Evolutionary conservation across 2,329 filamentous ascomycete genomes (phyloP).

Genomic region (Beauveria rudraprayagi): DNA sequence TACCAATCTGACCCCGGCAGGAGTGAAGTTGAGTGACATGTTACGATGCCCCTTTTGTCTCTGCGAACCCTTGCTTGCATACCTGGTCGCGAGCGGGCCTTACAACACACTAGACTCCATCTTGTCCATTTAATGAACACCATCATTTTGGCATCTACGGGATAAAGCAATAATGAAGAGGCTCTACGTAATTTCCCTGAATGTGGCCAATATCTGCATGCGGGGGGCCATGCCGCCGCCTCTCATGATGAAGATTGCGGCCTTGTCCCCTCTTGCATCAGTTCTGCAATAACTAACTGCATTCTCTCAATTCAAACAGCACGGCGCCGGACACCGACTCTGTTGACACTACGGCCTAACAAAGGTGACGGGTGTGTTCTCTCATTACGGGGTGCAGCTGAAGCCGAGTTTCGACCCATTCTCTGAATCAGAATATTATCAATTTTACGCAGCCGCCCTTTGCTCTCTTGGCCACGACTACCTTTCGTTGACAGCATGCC

Average conservation of each 20-base stretch:
- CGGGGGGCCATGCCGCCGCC: neutral
- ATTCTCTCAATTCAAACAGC: neutral
- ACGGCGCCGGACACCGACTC: neutral
- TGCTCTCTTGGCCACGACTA: too few relatives aligned
- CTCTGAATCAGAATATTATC: neutral
- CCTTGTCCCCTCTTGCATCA: too few relatives aligned
- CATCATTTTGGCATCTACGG: constrained; percentile 2
- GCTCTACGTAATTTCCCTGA: constrained; percentile 3
- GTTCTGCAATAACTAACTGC: too few relatives aligned
- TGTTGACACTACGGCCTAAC: constrained; percentile 1
- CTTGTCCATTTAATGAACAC: neutral
- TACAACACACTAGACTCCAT: neutral
- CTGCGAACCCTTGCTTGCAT: neutral
- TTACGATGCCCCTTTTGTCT: neutral
- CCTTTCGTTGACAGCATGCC: neutral
- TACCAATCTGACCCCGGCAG: neutral
- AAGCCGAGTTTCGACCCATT: neutral
- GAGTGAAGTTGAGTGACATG: neutral
- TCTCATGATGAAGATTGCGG: too few relatives aligned
- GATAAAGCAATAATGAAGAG: neutral
- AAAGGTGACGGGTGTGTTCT: constrained; percentile 6
- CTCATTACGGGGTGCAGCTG: neutral
- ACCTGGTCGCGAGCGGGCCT: neutral
- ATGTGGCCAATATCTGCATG: neutral
- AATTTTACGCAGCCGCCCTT: neutral